A percentile compares a stretch with the other conserved stretches of the same genome.
Evolutionary conservation across 2,329 filamentous ascomycete genomes (phyloP).

Genomic region (Arthroderma sp.): DNA sequence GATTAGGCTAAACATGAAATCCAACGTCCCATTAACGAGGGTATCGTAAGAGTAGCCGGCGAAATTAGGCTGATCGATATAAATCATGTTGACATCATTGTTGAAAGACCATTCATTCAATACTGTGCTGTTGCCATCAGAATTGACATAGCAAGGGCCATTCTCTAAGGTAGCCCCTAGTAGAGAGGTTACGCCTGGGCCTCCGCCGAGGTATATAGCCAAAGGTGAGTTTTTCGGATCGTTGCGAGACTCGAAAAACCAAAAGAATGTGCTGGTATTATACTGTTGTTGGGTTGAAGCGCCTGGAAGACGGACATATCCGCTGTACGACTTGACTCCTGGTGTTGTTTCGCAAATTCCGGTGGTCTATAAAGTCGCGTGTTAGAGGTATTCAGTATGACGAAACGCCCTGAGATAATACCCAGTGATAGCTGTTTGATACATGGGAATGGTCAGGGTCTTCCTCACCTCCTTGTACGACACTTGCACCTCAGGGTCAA

Average conservation of each 20-base stretch:
- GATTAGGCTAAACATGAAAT: conserved; percentile 4
- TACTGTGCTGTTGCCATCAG: conserved; percentile 37
- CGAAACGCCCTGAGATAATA: too few species aligned
- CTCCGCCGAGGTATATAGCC: conserved; percentile 50
- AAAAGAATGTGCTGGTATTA: conserved; percentile 52
- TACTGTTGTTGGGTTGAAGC: conserved; percentile 38
- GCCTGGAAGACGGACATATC: conserved; percentile 46
- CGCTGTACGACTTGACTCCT: conserved; percentile 44
- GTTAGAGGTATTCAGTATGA: too few species aligned
- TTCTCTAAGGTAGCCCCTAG: conserved; percentile 42
- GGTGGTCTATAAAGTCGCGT: neutral
- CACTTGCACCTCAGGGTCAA: conserved; percentile 26
- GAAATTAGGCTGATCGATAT: conserved; percentile 53
- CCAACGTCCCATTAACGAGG: conserved; percentile 8
- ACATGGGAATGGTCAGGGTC: neutral
- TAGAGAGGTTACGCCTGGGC: conserved; percentile 46
- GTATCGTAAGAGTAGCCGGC: conserved; percentile 29
- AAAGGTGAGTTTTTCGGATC: conserved; percentile 42
- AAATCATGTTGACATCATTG: conserved; percentile 50
- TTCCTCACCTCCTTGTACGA: conserved; percentile 32
- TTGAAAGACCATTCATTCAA: conserved; percentile 51
- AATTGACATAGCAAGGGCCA: conserved; percentile 40
- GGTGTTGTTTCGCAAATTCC: conserved; percentile 45
- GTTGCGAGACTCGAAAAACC: conserved; percentile 49
- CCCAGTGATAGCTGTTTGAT: too few species aligned